Base-by-base conservation (phyloP, 441 rosid genomes). In the Hura crepitans region DNA sequence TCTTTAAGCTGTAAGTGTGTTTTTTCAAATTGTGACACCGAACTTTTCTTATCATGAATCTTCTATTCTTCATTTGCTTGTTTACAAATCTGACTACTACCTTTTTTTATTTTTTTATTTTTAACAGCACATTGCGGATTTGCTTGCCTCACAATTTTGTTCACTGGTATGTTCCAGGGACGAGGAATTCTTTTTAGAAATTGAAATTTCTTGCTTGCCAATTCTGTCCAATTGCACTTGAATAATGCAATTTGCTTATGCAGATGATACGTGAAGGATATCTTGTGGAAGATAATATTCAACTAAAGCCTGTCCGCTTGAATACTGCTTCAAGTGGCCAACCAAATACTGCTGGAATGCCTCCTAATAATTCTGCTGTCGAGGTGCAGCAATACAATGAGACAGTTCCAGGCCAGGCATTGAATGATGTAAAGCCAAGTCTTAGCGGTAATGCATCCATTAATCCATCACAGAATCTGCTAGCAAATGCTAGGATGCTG, bases 241-340 rank as follows among this genome's bases (percentile, higher is more conserved):
- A 72, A 50, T 74, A 46, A 56, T 69, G 68, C 65, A 73, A 33
- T 72, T 62, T 74, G 73, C 69, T 71, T 72, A 51, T 85, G 86
- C 87, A 96, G 99, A 87, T 96, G 98, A 25, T 5, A 20, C 84
- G 76, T 54, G 98, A 91, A 55, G 96, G 98, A 47, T 86, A 81
- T 72, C 68, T 5, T 5, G 65, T 82, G 54, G 89, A 88, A 39
- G 96, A 88, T 72, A 81, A 65, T 70, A 70, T 86, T 75, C 90
- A 80, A 64, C 82, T 69, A 55, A 96, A 84, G 78, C 89, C 87
- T 46, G 75, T 67, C 42, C 88, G 75, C 18, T 72, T 72, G 72
- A 87, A 78, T 79, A 73, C 80, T 72, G 82, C 84, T 33, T 53
- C 85, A 65, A 80, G 74, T 82, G 84, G 81, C 81, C 96, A 84